A percentile compares a stretch with the other conserved stretches of the same genome.
phyloP scores from a whole-genome alignment of 345 rosid genomes.

The Salix purpurea region DNA sequence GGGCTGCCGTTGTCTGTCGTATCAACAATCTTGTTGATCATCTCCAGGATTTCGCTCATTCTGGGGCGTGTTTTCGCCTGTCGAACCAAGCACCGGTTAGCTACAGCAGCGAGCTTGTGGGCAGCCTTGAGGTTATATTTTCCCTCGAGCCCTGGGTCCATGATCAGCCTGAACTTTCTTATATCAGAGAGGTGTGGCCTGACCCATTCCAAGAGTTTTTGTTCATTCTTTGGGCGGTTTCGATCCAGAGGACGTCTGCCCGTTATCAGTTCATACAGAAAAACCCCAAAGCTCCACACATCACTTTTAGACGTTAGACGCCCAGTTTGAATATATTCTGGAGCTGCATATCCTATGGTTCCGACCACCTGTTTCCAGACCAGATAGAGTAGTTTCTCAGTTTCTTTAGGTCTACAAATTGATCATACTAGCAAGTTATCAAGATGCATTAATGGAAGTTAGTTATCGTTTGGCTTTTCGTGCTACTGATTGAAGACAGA shows the following conservation, averaged over 20 bases:
- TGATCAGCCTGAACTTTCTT: slow-evolving; percentile 62
- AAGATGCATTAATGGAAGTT: not conserved
- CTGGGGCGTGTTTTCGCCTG: slow-evolving; percentile 68
- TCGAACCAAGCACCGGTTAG: slow-evolving; percentile 66
- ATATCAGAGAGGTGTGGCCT: slow-evolving; percentile 67
- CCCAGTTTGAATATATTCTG: slow-evolving; percentile 83
- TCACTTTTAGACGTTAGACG: slow-evolving; percentile 78
- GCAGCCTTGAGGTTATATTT: slow-evolving; percentile 60
- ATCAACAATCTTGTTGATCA: slow-evolving; percentile 60
- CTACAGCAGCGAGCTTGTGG: slow-evolving; percentile 67
- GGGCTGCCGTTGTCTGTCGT: slow-evolving; percentile 39
- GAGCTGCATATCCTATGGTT: slow-evolving; percentile 94
- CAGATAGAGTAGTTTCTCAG: not conserved
- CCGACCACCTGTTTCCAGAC: slow-evolving; percentile 63
- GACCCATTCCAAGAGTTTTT: slow-evolving; percentile 89
- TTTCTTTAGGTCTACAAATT: not conserved
- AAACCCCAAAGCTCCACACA: slow-evolving; percentile 89
- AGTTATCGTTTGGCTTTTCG: not conserved
- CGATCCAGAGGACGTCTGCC: slow-evolving; percentile 82
- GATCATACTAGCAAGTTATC: not conserved
- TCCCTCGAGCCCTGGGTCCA: slow-evolving; percentile 83
- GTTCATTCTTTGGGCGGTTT: slow-evolving; percentile 77
- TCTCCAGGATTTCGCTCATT: slow-evolving; percentile 69
- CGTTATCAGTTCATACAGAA: slow-evolving; percentile 84
- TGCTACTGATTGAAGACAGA: not conserved